phyloP scores from a whole-genome alignment of 306 rosid genomes.

The Arachis hypogaea region DNA sequence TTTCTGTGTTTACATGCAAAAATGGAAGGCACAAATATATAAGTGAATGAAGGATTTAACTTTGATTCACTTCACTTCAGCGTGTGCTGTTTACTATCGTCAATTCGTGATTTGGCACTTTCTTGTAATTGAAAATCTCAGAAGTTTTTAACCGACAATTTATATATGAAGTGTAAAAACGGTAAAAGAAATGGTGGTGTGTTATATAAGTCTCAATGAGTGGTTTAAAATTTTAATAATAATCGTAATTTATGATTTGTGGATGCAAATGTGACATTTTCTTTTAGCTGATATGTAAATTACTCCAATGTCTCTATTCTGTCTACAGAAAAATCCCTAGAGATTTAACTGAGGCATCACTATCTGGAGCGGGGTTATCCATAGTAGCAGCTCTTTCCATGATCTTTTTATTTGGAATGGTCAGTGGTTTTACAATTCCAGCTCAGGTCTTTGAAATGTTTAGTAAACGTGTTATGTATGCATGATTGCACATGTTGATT shows the following conservation, averaged over 20 bases:
- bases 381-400: conserved; percentile 84
- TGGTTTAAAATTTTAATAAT: conserved; percentile 12
- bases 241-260: conserved; percentile 9
- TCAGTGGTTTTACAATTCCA: conserved; percentile 41
- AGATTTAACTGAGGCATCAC: conserved; percentile 95
- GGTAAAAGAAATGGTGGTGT: background rate
- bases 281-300: conserved; percentile 17
- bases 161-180: background rate
- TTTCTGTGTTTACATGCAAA: background rate
- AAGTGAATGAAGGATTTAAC: conserved; percentile 2
- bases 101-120: background rate
- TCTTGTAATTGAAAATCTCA: background rate
- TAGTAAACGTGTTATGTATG: background rate
- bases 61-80: conserved; percentile 6
- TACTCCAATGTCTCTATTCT: conserved; percentile 23
- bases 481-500: background rate
- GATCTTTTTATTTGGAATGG: conserved; percentile 98
- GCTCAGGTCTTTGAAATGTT: conserved; percentile 27
- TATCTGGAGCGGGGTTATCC: conserved; percentile 98
- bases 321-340: conserved; percentile 90
- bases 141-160: background rate
- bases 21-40: background rate
- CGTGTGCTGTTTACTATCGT: background rate
- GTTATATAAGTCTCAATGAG: background rate
- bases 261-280: conserved; percentile 11